Evolutionary conservation across 176 grass and related monocot species (phyloP), one percentile per base, ranked within the genome.

Genomic region (Areca catechu): DNA sequence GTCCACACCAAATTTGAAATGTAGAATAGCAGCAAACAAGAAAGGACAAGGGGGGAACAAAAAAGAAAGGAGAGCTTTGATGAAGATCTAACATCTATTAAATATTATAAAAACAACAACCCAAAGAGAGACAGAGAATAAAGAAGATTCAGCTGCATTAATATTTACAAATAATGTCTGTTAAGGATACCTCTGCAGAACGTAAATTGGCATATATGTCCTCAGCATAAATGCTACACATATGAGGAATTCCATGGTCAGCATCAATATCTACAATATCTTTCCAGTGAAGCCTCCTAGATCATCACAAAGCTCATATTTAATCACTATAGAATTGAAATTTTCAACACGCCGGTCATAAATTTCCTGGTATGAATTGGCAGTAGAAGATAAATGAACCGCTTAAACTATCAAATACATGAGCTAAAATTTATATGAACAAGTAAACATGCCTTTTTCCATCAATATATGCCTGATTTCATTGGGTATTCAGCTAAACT

Each of bases 161-260:
- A 43, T 43, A 14, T 43, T 43, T 43, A 43, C 9, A 43, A 43
- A 43, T 14, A 43, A 43, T 52, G 60, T 47, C 34, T 14, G 43
- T 71, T 55, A 30, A 19, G 23, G 25, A 54, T 82, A 89, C 86
- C 86, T 89, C 86, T 53, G 67, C 62, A 12, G 82, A 78, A 82
- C 77, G 66, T 47, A 74, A 53, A 71, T 84, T 89, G 29, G 70
- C 59, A 63, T 84, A 89, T 67, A 89, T 77, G 23, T 89, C 77
- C 54, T 56, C 58, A 66, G 28, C 80, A 1, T 84, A 89, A 59
- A 53, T 54, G 62, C 48, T 60, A 54, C 86, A 89, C 80, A 89
- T 81, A 64, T 81, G 80, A 65, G 86, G 80, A 84, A 81, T 80
- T n/a, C 47, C 66, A 77, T 59, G 70, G 51, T 80, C 71, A 55